phyloP scores from a whole-genome alignment of 306 rosid genomes.

The Trifolium pratense region DNA sequence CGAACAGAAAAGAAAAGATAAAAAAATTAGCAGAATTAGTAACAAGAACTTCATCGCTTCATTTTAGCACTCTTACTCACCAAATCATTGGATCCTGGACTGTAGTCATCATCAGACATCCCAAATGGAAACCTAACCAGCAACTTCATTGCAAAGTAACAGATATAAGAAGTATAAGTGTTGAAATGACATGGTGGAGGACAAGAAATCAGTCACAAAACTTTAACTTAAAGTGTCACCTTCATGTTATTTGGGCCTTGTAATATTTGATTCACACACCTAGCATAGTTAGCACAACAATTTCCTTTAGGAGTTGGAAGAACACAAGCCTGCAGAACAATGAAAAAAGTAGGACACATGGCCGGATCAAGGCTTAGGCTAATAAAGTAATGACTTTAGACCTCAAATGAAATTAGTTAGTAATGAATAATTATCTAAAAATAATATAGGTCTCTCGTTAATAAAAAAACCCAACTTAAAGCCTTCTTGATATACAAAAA shows the following conservation, averaged over 20 bases:
- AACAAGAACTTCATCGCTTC: not conserved
- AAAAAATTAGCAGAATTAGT: not conserved
- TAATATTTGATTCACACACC: conserved; percentile 13
- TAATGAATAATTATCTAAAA: not conserved
- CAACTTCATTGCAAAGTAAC: conserved; percentile 50
- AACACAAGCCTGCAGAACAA: conserved; percentile 72
- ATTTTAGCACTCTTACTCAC: conserved; percentile 50
- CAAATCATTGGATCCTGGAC: conserved; percentile 41
- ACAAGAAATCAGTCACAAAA: not conserved
- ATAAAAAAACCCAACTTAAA: not conserved
- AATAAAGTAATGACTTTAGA: not conserved
- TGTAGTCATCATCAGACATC: conserved; percentile 59
- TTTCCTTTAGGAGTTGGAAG: conserved; percentile 78
- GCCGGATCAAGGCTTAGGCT: not conserved
- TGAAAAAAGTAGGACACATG: not conserved
- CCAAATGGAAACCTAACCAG: conserved; percentile 75
- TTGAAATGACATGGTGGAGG: conserved; percentile 6
- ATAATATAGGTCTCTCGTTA: not conserved
- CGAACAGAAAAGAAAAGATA: not conserved
- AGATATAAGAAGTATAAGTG: conserved; percentile 22
- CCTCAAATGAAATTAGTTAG: not conserved
- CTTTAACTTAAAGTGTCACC: conserved; percentile 33
- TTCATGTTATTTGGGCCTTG: not conserved
- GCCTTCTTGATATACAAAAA: not conserved
- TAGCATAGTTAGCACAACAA: conserved; percentile 26